These are phyloP conservation scores for Chloromonas sp. DNA, from an alignment of 163 green algal species.

Conservation along the genomic window DNA sequence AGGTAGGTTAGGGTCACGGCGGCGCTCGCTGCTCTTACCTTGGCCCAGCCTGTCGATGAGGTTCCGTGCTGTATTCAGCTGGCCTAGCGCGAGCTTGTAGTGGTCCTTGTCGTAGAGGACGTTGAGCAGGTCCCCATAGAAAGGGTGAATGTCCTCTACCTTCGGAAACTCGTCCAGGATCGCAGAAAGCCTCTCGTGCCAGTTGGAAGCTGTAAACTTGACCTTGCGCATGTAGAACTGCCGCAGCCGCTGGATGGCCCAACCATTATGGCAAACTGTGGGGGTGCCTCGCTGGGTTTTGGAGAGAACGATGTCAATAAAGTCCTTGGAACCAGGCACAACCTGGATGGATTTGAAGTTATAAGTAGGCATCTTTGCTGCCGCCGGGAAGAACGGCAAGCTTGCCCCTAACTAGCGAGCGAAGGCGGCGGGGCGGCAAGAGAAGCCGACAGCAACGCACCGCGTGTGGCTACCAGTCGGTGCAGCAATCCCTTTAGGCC, in stretches of 20 bases:
- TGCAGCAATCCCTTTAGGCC: too few species aligned
- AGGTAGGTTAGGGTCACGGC: background rate
- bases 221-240: conserved; percentile 99
- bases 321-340: conserved; percentile 89
- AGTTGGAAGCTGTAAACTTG: conserved; percentile 92
- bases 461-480: too few species aligned
- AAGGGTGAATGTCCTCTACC: conserved; percentile 98
- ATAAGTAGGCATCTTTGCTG: conserved; percentile 4
- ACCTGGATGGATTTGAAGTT: conserved; percentile 73
- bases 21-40: conserved; percentile 33
- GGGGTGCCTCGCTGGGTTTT: conserved; percentile 96
- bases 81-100: conserved; percentile 98
- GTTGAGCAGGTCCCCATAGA: conserved; percentile 98
- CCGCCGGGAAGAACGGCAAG: background rate
- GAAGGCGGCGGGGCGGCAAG: too few species aligned
- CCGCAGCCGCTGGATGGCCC: conserved; percentile 90
- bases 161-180: conserved; percentile 95
- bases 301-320: conserved; percentile 96
- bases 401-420: background rate
- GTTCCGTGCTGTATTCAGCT: conserved; percentile 88
- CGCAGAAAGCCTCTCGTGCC: conserved; percentile 85
- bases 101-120: conserved; percentile 99
- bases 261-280: conserved; percentile 96
- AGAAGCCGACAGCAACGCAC: too few species aligned
- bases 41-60: conserved; percentile 91